Evolutionary conservation across 192 early-diverging fungal species (phyloP), one percentile per base, ranked within the genome.

Genomic region (Coemansia erecta): DNA sequence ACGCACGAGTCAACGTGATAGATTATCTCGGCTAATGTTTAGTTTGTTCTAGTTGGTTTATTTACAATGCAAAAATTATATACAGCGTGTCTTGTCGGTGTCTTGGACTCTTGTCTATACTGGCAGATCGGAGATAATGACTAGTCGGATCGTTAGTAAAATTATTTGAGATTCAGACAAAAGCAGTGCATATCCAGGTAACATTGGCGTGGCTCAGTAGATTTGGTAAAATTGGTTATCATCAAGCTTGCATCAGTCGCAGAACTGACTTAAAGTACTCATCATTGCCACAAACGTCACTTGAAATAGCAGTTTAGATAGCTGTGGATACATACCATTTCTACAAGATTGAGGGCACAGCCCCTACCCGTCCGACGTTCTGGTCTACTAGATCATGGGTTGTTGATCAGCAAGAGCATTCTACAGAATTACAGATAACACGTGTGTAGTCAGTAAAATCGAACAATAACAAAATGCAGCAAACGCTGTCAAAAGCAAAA

Each of bases 211-310:
- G 64, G 64, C 31, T 71, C 68, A 77, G 74, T 56, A 48, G 46
- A 43, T 10, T 77, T 76, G 68, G 64, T 70, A 77, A 73, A 61
- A 43, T 51, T 49, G 50, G 60, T 75, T 77, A 56, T 77, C 74
- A 61, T 77, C 74, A 77, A 65, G 74, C 68, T 77, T 77, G 74
- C 74, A 77, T 77, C 74, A 67, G 74, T 77, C 44, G 74, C 74
- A 77, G 74, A 77, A 77, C 74, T 77, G 74, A 66, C 73, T 67
- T 61, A 56, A 26, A 60, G 40, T 59, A 28, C 18, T 61, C 67
- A 76, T 76, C 73, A 70, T 76, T 37, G 33, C 63, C 47, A 31
- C 28, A 31, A 31, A 31, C 28, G 28, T 31, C 47, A 5, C 6
- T 24, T 49, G 17, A 18, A 5, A n/a, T 31, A 31, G 7, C 28